Base-by-base conservation (phyloP, 495 filamentous ascomycete species). In the Neurospora sublineolata region DNA sequence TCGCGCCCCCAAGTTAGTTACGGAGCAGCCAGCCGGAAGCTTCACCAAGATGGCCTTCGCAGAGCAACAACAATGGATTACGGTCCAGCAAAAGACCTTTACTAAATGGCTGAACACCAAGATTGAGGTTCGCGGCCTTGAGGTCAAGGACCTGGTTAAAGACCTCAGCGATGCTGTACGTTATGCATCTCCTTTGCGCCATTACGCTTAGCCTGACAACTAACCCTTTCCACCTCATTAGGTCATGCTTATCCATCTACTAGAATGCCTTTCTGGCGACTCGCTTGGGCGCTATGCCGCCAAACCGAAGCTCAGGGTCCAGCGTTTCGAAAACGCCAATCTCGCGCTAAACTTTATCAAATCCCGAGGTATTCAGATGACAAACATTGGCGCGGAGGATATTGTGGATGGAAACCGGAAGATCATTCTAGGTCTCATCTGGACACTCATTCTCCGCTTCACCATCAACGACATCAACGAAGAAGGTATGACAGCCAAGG, bases 51-150 rank as follows among this genome's bases (percentile, higher is more conserved):
- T 88, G 86, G 85, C 84, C 67, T 85, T 79, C 74, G 80, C 82
- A 71, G 84, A 86, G 76, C 87, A 97, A 84, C 92, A 94, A 86
- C 90, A 90, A 83, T 98, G 94, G 94, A 90, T 98, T 77, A 93
- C 89, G 77, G 94, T 97, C 77, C 94, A 98, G 84, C 91, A 97
- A 81, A 99, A 98, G 87, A 99, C 95, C n/a, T 98, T 98, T 80
- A 97, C 94, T 23, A 98, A 98, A 90, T 98, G 95, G 95, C 88
- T 99, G 70, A 99, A 99, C 80, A 94, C 92, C 72, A 98, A 98
- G 85, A 81, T 98, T 74, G 90, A 91, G 78, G 86, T 85, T 64
- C 87, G 94, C 71, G 84, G 89, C 60, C 78, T 97, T 64, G 84
- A 84, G 72, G 92, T 97, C 73, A 91, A 91, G 74, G 92, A 97